phyloP scores from a whole-genome alignment of 2,329 filamentous ascomycete species.

The Fusarium incarnatum region DNA sequence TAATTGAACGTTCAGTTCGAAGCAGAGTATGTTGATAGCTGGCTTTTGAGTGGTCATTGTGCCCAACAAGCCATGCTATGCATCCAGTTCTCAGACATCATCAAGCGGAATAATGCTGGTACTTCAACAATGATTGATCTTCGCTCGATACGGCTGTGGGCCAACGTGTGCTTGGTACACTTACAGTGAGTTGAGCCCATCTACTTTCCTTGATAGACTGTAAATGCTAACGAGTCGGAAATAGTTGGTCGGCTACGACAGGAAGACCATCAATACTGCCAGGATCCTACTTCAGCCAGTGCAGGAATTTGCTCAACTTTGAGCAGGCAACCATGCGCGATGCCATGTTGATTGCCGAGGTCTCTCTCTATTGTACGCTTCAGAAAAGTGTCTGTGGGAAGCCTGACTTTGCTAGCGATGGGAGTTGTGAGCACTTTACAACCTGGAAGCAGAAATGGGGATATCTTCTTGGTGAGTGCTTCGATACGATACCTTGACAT shows the following conservation, averaged over 20 bases:
- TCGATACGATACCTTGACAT: no score
- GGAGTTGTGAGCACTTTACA: slow-evolving; percentile 15
- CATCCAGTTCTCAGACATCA: slow-evolving; percentile 56
- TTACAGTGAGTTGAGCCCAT: slow-evolving; percentile 19
- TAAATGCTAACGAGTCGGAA: not conserved
- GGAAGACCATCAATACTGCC: slow-evolving; percentile 55
- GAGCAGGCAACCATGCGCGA: slow-evolving; percentile 57
- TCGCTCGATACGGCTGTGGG: slow-evolving; percentile 43
- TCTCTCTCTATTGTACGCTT: slow-evolving; percentile 52
- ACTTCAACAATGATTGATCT: slow-evolving; percentile 50
- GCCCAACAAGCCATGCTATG: slow-evolving; percentile 58
- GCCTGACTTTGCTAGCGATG: slow-evolving; percentile 44
- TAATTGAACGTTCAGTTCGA: slow-evolving; percentile 22
- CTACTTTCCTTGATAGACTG: not conserved
- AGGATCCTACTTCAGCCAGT: slow-evolving; percentile 53
- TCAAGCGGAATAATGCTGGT: slow-evolving; percentile 51
- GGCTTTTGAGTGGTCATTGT: slow-evolving; percentile 57
- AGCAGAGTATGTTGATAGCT: slow-evolving; percentile 57
- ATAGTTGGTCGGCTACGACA: slow-evolving; percentile 56
- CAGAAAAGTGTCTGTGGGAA: slow-evolving; percentile 50
- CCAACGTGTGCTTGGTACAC: slow-evolving; percentile 32
- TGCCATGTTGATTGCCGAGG: slow-evolving; percentile 55
- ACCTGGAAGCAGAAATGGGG: slow-evolving; percentile 37
- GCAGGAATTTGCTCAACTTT: slow-evolving; percentile 55
- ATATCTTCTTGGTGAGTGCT: slow-evolving; percentile 25